These are phyloP conservation scores for Monilinia fructicola DNA, from an alignment of 2,329 filamentous ascomycete species.

Conservation along the genomic window DNA sequence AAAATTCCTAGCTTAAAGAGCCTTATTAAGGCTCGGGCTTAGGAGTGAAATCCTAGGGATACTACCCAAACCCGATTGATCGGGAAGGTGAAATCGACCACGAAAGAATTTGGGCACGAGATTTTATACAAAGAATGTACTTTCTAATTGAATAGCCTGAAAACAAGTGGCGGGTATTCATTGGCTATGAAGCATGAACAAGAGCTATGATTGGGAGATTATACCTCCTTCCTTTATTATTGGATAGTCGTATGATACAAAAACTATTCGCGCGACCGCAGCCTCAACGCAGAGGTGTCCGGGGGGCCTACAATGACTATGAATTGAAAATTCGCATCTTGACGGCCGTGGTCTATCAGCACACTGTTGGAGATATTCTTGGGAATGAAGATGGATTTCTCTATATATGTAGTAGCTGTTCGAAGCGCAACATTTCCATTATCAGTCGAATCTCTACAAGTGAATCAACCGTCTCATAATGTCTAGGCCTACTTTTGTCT, in stretches of 20 bases:
- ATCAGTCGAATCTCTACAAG: not conserved
- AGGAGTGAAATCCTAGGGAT: slow-evolving; percentile 22
- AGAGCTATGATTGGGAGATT: slow-evolving; percentile 15
- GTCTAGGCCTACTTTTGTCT: slow-evolving; percentile 43
- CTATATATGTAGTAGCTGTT: slow-evolving; percentile 24
- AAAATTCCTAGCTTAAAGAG: slow-evolving; percentile 16
- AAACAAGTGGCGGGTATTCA: slow-evolving; percentile 20
- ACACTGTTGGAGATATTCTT: slow-evolving; percentile 16
- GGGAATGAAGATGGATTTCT: slow-evolving; percentile 14
- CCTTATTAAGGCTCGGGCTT: slow-evolving; percentile 9
- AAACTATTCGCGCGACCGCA: slow-evolving; percentile 10
- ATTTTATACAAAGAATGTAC: slow-evolving; percentile 2
- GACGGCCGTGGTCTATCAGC: slow-evolving; percentile 18
- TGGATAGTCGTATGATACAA: slow-evolving; percentile 19
- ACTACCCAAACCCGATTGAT: slow-evolving; percentile 20
- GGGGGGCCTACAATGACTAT: slow-evolving; percentile 12
- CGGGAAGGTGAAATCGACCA: slow-evolving; percentile 2
- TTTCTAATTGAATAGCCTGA: slow-evolving; percentile 15
- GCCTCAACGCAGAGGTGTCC: slow-evolving; percentile 12
- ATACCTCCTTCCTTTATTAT: slow-evolving; percentile 2
- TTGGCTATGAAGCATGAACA: slow-evolving; percentile 12
- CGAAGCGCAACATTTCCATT: slow-evolving; percentile 2
- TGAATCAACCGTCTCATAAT: slow-evolving; percentile 24
- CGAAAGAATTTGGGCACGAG: slow-evolving; percentile 9
- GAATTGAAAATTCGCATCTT: slow-evolving; percentile 11